Evolutionary conservation across 352 stramenopile species (phyloP).

Genomic region (Phytophthora ramorum): DNA sequence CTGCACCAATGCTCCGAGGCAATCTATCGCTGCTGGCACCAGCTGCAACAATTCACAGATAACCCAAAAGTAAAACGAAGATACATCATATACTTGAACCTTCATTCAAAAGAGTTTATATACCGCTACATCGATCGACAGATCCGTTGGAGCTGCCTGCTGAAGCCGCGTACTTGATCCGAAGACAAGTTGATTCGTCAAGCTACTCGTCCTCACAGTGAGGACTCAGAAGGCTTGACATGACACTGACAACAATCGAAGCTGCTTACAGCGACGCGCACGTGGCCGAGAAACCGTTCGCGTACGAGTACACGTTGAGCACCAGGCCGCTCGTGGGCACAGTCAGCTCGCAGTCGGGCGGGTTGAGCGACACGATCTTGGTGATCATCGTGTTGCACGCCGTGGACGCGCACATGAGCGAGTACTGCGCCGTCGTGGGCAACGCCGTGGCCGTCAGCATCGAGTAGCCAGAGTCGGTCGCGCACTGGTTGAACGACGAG

Average conservation of each 20-base stretch:
- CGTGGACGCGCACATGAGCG: constrained; percentile 31
- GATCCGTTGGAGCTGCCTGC: not conserved
- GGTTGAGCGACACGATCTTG: constrained; percentile 31
- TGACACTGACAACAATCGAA: not conserved
- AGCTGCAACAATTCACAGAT: not conserved
- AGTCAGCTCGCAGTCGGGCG: constrained; percentile 39
- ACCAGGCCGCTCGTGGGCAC: constrained; percentile 37
- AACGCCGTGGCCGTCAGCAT: constrained; percentile 34
- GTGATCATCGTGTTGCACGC: constrained; percentile 33
- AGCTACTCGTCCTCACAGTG: not conserved
- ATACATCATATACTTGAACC: constrained; percentile 6
- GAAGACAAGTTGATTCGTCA: constrained; percentile 5
- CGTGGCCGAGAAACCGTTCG: constrained; percentile 30
- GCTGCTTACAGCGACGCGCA: constrained; percentile 23
- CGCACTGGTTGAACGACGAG: constrained; percentile 29
- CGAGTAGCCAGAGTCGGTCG: constrained; percentile 31
- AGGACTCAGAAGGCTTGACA: not conserved
- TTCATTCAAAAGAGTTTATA: constrained; percentile 16
- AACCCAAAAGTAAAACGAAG: not conserved
- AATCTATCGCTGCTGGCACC: no score
- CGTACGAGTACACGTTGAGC: constrained; percentile 38
- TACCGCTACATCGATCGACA: not conserved
- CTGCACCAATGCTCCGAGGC: no score
- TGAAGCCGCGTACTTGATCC: not conserved
- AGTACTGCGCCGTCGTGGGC: constrained; percentile 28